Base-by-base conservation (phyloP, 139 green algal species). In the Chlorella ohadii region DNA sequence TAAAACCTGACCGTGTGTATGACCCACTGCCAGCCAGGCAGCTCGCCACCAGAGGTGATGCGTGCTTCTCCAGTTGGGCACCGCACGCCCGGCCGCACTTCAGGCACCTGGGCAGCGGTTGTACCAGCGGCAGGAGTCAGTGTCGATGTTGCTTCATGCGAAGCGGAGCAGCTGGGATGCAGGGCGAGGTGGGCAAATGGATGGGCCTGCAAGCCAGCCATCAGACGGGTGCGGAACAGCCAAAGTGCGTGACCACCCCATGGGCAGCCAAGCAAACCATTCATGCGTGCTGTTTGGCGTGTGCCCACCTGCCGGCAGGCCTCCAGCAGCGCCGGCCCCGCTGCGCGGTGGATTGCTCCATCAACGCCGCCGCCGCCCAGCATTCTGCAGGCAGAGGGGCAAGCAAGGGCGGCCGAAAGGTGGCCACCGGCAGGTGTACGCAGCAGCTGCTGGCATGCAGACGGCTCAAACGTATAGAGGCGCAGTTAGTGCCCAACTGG, bases 321-420 rank as follows among this genome's bases (percentile, higher is more conserved):
- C 4, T 92, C 44, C 6, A 92, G 77, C 64, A 98, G 91, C 51
- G 87, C 73, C 1, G 90, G 91, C 0, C 96, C 96, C 16, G 95
- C 96, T 23, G 94, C 94, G 16, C 92, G 74, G 76, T 98, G 95
- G 31, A 98, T 98, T 38, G 95, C 95, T 90, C 87, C 80, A 79
- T 98, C 95, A 34, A 98, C 95, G 1, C 96, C 96, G 16, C 93
- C 94, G 12, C 96, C 96, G 23, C 96, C 96, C 64, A 98, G 87
- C 94, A 98, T 97, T 2, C 90, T 82, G 76, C 76, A 82, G 34
- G 44, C 7, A 6, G 44, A 51, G 44, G 7, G 9, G 44, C 44
- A 51, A 51, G 44, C 44, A 51, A 51, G 44, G 9, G 66, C 81
- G 31, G 66, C 28, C 20, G 73, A 81, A 16, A 9, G 9, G 44